A percentile compares a stretch with the other conserved stretches of the same genome.
Conservation (phyloP, 225 moss, liverwort and hornwort species). For the Pseudisothecium myosuroides region DNA sequence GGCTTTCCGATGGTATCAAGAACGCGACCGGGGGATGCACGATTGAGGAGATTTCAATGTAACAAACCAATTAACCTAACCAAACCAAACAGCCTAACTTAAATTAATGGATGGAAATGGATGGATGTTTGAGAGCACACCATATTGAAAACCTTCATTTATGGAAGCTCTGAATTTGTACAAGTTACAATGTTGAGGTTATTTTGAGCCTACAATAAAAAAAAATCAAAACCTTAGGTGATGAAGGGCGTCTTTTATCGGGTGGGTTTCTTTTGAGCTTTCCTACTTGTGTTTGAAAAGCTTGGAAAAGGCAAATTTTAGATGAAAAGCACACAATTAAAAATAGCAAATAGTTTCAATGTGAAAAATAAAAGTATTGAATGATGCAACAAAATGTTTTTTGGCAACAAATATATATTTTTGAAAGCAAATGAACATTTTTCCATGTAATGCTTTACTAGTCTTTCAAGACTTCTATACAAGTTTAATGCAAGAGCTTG, state of each 20-base stretch:
- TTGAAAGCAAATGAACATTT: neutral
- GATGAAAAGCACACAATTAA: neutral
- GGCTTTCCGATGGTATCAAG: no score
- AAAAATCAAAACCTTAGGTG: neutral
- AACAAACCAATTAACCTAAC: no score
- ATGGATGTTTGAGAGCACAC: no score
- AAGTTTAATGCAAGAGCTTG: no score
- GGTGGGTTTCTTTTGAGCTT: neutral
- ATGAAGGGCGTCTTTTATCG: neutral
- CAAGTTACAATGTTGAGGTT: neutral
- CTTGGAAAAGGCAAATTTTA: fast-evolving
- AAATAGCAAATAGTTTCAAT: neutral
- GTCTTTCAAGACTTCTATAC: no score
- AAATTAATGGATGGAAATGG: no score
- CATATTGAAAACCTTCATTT: no score
- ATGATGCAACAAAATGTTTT: neutral
- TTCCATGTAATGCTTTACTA: no score
- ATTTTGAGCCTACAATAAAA: neutral
- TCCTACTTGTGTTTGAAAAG: fast-evolving
- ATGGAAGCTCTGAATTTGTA: no score
- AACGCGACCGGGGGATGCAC: no score
- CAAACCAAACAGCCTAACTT: no score
- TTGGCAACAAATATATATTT: neutral
- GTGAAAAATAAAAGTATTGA: neutral
- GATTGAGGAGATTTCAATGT: no score